Evolutionary conservation across 192 early-diverging fungal genomes (phyloP).

Genomic region (Globomyces pollinis-pini): DNA sequence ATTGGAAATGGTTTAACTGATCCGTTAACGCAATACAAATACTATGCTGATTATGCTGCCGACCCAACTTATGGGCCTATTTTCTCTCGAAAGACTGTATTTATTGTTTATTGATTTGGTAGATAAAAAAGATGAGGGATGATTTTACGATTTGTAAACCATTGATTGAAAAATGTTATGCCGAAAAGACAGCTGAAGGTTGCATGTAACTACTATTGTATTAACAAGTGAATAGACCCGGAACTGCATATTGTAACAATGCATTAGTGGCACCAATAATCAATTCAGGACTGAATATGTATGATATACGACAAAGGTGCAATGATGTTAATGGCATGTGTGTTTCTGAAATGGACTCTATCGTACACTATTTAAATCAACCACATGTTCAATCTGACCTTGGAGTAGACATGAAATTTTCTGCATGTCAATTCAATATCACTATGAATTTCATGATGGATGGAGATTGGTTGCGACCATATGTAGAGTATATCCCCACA

Average conservation of each 20-base stretch:
- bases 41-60: slow-evolving; percentile 56
- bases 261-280: slow-evolving; percentile 71
- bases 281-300: slow-evolving; percentile 60
- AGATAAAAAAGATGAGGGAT: slow-evolving; percentile 66
- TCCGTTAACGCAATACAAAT: slow-evolving; percentile 78
- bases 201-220: slow-evolving; percentile 66
- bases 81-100: slow-evolving; percentile 60
- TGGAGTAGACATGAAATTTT: slow-evolving; percentile 61
- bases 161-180: slow-evolving; percentile 78
- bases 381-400: slow-evolving; percentile 65
- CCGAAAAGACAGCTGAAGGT: too few relatives aligned
- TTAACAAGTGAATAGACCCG: slow-evolving; percentile 70
- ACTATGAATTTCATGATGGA: slow-evolving; percentile 66
- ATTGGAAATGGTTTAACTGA: slow-evolving; percentile 93
- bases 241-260: slow-evolving; percentile 79
- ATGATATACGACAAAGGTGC: slow-evolving; percentile 1
- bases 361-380: slow-evolving; percentile 71
- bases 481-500: slow-evolving; percentile 40
- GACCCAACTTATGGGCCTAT: slow-evolving; percentile 59
- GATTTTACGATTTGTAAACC: slow-evolving; percentile 66
- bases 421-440: slow-evolving; percentile 78
- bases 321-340: neutral
- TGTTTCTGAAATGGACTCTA: slow-evolving; percentile 47
- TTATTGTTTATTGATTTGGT: too few relatives aligned
- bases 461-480: slow-evolving; percentile 89